Conservation (phyloP, 2,329 filamentous ascomycete genomes). For the Colletotrichum gigasporum region DNA sequence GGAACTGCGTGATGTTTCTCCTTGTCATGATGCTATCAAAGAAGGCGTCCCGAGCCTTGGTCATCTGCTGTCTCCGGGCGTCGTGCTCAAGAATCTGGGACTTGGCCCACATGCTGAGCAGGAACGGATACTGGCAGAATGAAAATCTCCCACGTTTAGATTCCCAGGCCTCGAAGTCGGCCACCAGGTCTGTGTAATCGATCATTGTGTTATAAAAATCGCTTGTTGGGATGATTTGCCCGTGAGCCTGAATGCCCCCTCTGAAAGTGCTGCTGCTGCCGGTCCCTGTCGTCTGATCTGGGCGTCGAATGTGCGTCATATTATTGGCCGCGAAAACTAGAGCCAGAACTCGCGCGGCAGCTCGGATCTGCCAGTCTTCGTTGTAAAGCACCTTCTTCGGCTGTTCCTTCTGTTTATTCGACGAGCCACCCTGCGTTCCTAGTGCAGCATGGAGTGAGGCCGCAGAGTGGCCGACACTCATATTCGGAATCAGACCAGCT, state of each 20-base stretch:
- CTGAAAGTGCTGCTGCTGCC: slow-evolving; percentile 40
- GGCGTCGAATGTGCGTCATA: slow-evolving; percentile 47
- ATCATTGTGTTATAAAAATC: slow-evolving; percentile 90
- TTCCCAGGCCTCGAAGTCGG: slow-evolving; percentile 91
- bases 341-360: slow-evolving; percentile 81
- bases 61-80: slow-evolving; percentile 87
- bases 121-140: slow-evolving; percentile 93
- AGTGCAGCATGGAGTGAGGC: slow-evolving; percentile 84
- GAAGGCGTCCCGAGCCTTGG: slow-evolving; percentile 87
- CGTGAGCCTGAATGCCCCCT: slow-evolving; percentile 57
- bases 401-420: slow-evolving; percentile 65
- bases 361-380: slow-evolving; percentile 91
- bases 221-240: slow-evolving; percentile 79
- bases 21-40: slow-evolving; percentile 87
- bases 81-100: slow-evolving; percentile 91
- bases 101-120: slow-evolving; percentile 91
- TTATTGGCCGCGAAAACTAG: slow-evolving; percentile 87
- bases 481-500: slow-evolving; percentile 76
- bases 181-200: slow-evolving; percentile 85
- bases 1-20: slow-evolving; percentile 78
- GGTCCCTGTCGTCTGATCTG: slow-evolving; percentile 35
- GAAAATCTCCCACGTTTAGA: slow-evolving; percentile 77
- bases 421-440: slow-evolving; percentile 57
- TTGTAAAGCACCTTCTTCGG: slow-evolving; percentile 71
- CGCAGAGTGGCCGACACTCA: slow-evolving; percentile 72